Conservation (phyloP, 2,329 filamentous ascomycete species). For the Trichoderma sp. region DNA sequence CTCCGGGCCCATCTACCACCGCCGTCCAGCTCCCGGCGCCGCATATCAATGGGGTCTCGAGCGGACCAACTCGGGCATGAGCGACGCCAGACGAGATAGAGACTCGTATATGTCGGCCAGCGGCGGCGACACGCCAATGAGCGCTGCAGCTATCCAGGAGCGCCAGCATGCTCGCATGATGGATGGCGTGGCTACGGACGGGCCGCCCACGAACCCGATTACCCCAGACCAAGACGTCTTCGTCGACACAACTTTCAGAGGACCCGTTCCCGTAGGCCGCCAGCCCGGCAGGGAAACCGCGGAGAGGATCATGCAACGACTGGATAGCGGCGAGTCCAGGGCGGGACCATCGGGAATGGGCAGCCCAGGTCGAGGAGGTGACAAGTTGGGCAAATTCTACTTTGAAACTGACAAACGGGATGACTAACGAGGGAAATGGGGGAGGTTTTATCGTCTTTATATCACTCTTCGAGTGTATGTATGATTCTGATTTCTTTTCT, state of each 20-base stretch:
- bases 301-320: conserved; percentile 60
- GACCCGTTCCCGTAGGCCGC: conserved; percentile 47
- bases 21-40: conserved; percentile 44
- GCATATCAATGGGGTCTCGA: conserved; percentile 46
- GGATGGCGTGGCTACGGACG: conserved; percentile 62
- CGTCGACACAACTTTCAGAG: conserved; percentile 62
- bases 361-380: conserved; percentile 43
- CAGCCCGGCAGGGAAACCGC: conserved; percentile 51
- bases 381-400: conserved; percentile 56
- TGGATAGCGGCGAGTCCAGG: conserved; percentile 50
- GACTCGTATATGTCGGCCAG: conserved; percentile 33
- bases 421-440: not conserved
- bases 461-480: not conserved
- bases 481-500: not conserved
- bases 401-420: conserved; percentile 50
- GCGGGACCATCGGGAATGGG: conserved; percentile 40
- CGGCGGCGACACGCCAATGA: conserved; percentile 43
- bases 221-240: conserved; percentile 52
- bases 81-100: conserved; percentile 42
- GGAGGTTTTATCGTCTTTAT: not conserved
- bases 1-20: conserved; percentile 70
- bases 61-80: conserved; percentile 51
- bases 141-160: conserved; percentile 48
- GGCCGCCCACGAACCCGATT: conserved; percentile 43
- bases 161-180: conserved; percentile 62